Base-by-base conservation (phyloP, 768 basidiomycete species). In the Russula vinacea region DNA sequence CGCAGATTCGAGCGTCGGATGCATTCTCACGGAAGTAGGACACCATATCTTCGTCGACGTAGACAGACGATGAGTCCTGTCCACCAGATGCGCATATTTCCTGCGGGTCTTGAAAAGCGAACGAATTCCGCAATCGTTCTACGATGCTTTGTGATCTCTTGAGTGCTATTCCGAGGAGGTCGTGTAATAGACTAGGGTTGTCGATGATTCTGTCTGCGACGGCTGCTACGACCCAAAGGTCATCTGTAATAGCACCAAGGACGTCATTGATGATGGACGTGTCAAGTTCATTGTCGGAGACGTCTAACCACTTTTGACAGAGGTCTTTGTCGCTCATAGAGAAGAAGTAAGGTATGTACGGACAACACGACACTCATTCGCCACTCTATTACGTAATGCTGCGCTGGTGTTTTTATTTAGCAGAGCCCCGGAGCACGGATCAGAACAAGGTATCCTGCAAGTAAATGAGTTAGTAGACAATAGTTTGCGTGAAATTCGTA, bases 201-300 rank as follows among this genome's bases (percentile, higher is more conserved):
- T 87, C 78, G n/a, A 88, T 75, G 29, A 88, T 73, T 62, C 87
- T 80, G 76, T 92, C 90, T 29, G 79, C 76, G 69, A 84, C 88
- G 2, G 90, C 89, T n/a, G 87, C 83, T 42, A 81, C 81, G 17
- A 86, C 87, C 90, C 91, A 94, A 10, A 86, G 75, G 73, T 94
- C 88, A 70, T 92, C 85, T 47, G 77, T 74, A 45, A 88, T 75
- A 26, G 76, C 69, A 10, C 73, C 76, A 22, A 94, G 80, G 22
- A 79, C 70, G 26, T 81, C 70, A 26, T 77, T 73, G 32, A 89
- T 75, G 47, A 71, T 70, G 54, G 83, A 79, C 0, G 75, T 70
- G 4, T 84, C 84, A 62, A 92, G 70, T n/a, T 87, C 79, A 42
- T 79, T 73, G 74, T 91, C 83, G 42, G 77, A 67, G 60, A 88